These are phyloP conservation scores for Dianthus caryophyllus DNA, from an alignment of 148 eudicot species.

Conservation along the genomic window DNA sequence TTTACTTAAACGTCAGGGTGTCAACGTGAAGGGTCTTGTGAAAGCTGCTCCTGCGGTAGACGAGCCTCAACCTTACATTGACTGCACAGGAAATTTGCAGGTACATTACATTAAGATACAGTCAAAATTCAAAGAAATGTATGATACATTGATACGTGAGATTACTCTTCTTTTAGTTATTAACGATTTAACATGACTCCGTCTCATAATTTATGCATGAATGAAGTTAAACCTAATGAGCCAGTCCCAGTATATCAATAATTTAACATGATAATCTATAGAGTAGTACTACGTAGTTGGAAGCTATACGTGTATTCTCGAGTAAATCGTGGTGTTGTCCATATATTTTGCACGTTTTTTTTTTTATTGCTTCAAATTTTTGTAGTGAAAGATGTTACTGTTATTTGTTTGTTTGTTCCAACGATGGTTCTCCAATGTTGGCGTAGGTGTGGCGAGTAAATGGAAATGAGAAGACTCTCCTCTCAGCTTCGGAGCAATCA, in stretches of 20 bases:
- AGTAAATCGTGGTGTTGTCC: neutral
- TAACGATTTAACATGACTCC: too few relatives aligned
- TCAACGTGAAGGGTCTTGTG: conserved; percentile 88
- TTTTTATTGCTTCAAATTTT: neutral
- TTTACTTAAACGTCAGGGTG: conserved; percentile 91
- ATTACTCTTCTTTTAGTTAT: too few relatives aligned
- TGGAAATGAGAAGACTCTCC: conserved; percentile 66
- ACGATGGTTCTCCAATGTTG: conserved; percentile 15
- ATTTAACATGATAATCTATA: too few relatives aligned
- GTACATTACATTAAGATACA: too few relatives aligned
- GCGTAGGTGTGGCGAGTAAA: conserved; percentile 89
- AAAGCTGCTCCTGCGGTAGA: conserved; percentile 86
- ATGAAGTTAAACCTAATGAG: too few relatives aligned
- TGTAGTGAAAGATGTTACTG: neutral
- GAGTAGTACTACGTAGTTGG: too few relatives aligned
- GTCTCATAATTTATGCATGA: too few relatives aligned
- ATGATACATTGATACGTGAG: too few relatives aligned
- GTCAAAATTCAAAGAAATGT: too few relatives aligned
- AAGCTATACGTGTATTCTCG: neutral
- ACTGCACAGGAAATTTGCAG: conserved; percentile 96
- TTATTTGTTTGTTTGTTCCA: neutral
- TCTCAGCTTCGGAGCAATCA: conserved; percentile 64
- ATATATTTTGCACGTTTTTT: too few relatives aligned
- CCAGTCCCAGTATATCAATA: too few relatives aligned
- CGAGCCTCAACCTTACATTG: conserved; percentile 76